Evolutionary conservation across 495 filamentous ascomycete genomes (phyloP).

Genomic region (Neurospora sp.): DNA sequence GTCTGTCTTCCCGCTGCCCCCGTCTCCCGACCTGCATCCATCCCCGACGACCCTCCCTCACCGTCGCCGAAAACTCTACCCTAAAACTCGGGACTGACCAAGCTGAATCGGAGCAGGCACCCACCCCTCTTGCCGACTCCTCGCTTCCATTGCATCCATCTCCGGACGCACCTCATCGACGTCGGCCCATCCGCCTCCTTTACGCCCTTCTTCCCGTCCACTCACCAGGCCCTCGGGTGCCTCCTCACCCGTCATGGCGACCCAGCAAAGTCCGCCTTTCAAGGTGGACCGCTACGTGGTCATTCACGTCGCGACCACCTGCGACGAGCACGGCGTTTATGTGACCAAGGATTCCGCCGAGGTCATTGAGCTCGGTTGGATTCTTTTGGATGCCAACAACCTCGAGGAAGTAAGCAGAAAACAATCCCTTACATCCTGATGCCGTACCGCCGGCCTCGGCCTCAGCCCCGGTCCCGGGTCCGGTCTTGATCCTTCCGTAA

Average conservation of each 20-base stretch:
- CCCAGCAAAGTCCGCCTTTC: conserved; percentile 32
- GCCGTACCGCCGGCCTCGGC: not conserved
- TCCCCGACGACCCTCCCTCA: not conserved
- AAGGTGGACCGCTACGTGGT: conserved; percentile 93
- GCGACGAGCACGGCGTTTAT: conserved; percentile 98
- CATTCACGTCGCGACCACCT: conserved; percentile 96
- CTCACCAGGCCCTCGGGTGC: not conserved
- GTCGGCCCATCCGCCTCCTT: not conserved
- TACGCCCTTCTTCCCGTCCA: not conserved
- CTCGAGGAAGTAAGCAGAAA: conserved; percentile 72
- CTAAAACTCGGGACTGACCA: not conserved
- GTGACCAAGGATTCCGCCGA: conserved; percentile 98
- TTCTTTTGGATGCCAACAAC: conserved; percentile 80
- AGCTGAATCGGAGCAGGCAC: not conserved
- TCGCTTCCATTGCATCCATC: not conserved
- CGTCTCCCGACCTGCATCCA: not conserved
- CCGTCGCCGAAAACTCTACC: not conserved
- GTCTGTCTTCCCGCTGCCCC: not conserved
- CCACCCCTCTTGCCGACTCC: not conserved
- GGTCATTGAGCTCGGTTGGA: conserved; percentile 98
- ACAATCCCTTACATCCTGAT: not conserved
- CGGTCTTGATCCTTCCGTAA: not conserved
- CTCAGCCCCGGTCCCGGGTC: not conserved
- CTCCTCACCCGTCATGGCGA: conserved; percentile 27
- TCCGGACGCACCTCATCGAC: not conserved